Conservation (phyloP, 1,284 basidiomycete species). For the Somion occarium region DNA sequence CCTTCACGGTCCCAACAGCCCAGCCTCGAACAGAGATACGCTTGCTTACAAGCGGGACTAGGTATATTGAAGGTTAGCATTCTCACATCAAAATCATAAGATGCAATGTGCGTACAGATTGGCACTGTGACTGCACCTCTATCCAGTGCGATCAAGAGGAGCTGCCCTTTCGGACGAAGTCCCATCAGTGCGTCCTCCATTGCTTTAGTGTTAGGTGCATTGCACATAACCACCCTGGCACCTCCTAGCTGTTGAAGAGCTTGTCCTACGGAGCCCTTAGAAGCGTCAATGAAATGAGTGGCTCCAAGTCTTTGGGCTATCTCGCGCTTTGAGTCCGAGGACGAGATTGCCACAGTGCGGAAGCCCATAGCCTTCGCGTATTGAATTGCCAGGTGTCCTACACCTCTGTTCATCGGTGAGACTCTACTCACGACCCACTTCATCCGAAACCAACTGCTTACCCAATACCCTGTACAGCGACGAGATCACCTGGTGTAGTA, state of each 20-base stretch:
- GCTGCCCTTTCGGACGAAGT: conserved; percentile 28
- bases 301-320: conserved; percentile 18
- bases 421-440: background rate
- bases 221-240: conserved; percentile 29
- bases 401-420: background rate
- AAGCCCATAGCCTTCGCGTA: conserved; percentile 11
- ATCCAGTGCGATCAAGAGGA: conserved; percentile 20
- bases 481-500: conserved; percentile 25
- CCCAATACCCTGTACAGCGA: conserved; percentile 35
- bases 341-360: conserved; percentile 12
- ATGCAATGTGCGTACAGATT: conserved; percentile 4
- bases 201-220: conserved; percentile 28
- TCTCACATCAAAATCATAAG: background rate
- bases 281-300: conserved; percentile 16
- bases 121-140: conserved; percentile 6
- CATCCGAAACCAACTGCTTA: conserved; percentile 9
- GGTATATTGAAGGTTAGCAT: background rate
- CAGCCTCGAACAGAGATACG: conserved; percentile 7
- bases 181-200: conserved; percentile 27
- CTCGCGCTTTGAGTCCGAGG: conserved; percentile 15
- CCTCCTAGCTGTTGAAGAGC: conserved; percentile 33
- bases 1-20: conserved; percentile 6
- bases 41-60: conserved; percentile 4
- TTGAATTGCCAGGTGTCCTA: conserved; percentile 13
- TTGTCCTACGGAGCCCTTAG: conserved; percentile 18